Base-by-base conservation (phyloP, 257 asterid species). In the Primulina huaijiensis region DNA sequence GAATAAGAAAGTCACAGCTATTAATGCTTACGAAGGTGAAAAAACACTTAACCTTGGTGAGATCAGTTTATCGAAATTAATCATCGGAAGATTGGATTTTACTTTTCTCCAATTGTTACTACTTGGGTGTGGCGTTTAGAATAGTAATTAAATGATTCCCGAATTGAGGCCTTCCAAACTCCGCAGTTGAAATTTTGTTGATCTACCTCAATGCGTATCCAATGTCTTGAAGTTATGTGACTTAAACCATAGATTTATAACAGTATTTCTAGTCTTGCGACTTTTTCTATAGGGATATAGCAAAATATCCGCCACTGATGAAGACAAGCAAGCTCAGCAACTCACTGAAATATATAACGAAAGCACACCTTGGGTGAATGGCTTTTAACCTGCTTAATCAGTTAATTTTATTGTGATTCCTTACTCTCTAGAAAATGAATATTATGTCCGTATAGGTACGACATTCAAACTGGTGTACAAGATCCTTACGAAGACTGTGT, bases 281-380 rank as follows among this genome's bases (percentile, higher is more conserved):
- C 25, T 53, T 3, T 60, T 35, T 11, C 11, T 56, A 57, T 82
- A 92, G 98, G 95, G 98, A 92, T 68, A 88, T 92, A 2, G 86
- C 97, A 43, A 85, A 83, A 77, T 89, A 92, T 65, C 96, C 95
- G 10, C 96, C 96, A 57, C 72, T 92, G 69, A 89, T 89, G 94
- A 92, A 87, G 73, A 84, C 98, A 40, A 89, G 95, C 93, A 92
- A 89, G 89, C 96, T 92, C 74, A 85, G 96, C 88, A 92, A 92
- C 92, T 85, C 98, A 10, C 83, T 89, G 68, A 89, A 86, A 74
- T 89, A 92, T 72, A 72, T 87, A 67, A 89, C 94, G 29, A 88
- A 81, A 73, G 83, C 92, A 65, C 88, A 89, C 82, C 92, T 92
- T 2, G 98, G 96, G 94, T 88, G 76, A 76, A 81, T 78, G 65